A percentile compares a stretch with the other conserved stretches of the same genome.
Evolutionary conservation across 1,139 yeast genomes (phyloP).

Genomic region (Tardiomyces depauwii): DNA sequence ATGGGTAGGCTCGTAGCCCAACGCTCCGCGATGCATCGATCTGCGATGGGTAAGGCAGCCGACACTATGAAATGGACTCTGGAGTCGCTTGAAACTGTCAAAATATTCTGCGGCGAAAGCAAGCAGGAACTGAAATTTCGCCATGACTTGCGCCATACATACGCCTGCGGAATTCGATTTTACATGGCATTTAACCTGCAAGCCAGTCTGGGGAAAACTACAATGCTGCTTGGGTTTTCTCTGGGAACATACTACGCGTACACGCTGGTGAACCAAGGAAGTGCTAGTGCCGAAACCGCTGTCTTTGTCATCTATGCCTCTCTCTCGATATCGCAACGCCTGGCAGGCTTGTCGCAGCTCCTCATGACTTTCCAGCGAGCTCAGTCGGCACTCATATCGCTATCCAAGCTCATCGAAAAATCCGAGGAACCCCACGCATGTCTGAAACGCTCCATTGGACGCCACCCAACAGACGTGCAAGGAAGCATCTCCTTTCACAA

Average conservation of each 20-base stretch:
- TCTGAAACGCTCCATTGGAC: slow-evolving; percentile 8
- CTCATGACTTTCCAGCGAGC: not conserved
- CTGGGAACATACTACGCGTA: slow-evolving; percentile 92
- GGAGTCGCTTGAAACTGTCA: slow-evolving; percentile 46
- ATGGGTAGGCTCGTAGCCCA: slow-evolving; percentile 43
- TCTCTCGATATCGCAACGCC: too few species aligned
- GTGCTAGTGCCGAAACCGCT: slow-evolving; percentile 47
- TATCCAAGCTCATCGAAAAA: not conserved
- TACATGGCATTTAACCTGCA: slow-evolving; percentile 46
- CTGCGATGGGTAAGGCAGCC: slow-evolving; percentile 43
- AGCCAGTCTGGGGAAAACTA: slow-evolving; percentile 42
- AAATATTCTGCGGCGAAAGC: slow-evolving; percentile 47
- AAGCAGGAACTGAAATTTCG: slow-evolving; percentile 40
- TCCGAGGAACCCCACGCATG: slow-evolving; percentile 2
- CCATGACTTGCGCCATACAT: slow-evolving; percentile 32
- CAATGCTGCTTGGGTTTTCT: slow-evolving; percentile 65
- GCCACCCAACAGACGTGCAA: slow-evolving; percentile 20
- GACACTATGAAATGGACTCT: slow-evolving; percentile 62
- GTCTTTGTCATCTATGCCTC: slow-evolving; percentile 61
- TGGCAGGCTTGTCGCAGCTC: too few species aligned
- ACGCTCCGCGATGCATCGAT: slow-evolving; percentile 48
- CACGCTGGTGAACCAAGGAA: slow-evolving; percentile 42
- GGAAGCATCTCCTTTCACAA: slow-evolving; percentile 12
- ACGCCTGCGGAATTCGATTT: slow-evolving; percentile 35
- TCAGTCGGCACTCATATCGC: not conserved